A percentile compares a stretch with the other conserved stretches of the same genome.
phyloP scores from a whole-genome alignment of 192 early-diverging fungal species.

The Coemansia sp. region DNA sequence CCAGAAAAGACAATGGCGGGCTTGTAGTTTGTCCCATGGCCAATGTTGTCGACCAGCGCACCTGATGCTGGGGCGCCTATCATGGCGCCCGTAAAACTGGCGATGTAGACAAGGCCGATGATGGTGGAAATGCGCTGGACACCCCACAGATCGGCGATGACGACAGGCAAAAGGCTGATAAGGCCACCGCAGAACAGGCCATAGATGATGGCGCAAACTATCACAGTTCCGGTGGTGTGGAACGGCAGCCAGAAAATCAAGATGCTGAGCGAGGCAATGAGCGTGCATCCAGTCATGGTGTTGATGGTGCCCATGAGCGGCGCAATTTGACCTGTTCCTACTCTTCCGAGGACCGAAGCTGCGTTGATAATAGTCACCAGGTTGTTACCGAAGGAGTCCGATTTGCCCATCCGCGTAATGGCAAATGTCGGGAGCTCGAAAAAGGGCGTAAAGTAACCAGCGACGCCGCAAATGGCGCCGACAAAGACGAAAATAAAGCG shows the following conservation, averaged over 20 bases:
- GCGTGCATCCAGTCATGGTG: slow-evolving; percentile 54
- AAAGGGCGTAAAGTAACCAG: slow-evolving; percentile 65
- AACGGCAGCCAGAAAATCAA: slow-evolving; percentile 61
- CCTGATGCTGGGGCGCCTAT: slow-evolving; percentile 57
- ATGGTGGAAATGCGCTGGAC: slow-evolving; percentile 60
- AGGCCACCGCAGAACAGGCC: slow-evolving; percentile 62
- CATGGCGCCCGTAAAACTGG: slow-evolving; percentile 52
- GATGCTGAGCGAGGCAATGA: slow-evolving; percentile 44
- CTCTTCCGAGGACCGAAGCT: slow-evolving; percentile 62
- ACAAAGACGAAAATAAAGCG: slow-evolving; percentile 46
- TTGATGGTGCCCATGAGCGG: slow-evolving; percentile 65
- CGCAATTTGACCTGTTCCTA: slow-evolving; percentile 64
- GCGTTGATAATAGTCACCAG: slow-evolving; percentile 70
- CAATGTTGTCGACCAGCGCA: slow-evolving; percentile 56
- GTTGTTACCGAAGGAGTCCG: slow-evolving; percentile 48
- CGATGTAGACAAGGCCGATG: slow-evolving; percentile 59
- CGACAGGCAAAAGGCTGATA: slow-evolving; percentile 59
- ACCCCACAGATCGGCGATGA: slow-evolving; percentile 59
- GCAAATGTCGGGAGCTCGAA: slow-evolving; percentile 55
- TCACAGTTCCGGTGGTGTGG: slow-evolving; percentile 38
- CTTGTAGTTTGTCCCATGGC: slow-evolving; percentile 33
- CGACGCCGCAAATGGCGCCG: slow-evolving; percentile 41
- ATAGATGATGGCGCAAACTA: slow-evolving; percentile 57
- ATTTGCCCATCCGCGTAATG: slow-evolving; percentile 41
- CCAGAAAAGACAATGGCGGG: slow-evolving; percentile 47